Base-by-base conservation (phyloP, 2,329 filamentous ascomycete genomes). In the Fusarium xylarioides region DNA sequence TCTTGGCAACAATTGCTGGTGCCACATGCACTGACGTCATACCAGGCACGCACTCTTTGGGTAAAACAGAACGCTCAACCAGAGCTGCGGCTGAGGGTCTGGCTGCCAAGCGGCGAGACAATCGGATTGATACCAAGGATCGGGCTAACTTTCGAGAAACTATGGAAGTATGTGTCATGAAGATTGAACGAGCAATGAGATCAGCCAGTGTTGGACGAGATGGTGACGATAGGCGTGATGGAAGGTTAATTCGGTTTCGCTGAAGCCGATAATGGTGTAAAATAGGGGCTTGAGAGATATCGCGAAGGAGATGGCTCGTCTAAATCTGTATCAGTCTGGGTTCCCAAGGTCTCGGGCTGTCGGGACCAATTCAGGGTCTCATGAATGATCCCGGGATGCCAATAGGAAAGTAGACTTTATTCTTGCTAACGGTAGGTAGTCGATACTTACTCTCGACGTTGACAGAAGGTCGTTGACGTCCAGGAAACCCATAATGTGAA, bases 91-190 rank as follows among this genome's bases (percentile, higher is more conserved):
- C 84, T 6, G 89, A 87, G 0, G 91, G 91, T 2, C 92, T 86
- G 14, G 85, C 82, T 23, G 88, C 86, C 5, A 93, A 84, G 16
- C 88, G 87, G 53, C 89, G 88, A 32, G 90, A 88, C 9, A 94
- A 85, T 35, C 89, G 88, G 76, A 93, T 93, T 57, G 88, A 87
- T 11, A 90, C 88, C 6, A 94, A 85, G 19, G 87, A 91, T 63
- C 90, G 87, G 50, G 88, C 89, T 6, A 94, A 86, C 28, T 86
- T 84, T 26, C 91, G 88, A 7, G 91, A 92, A 30, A 91, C 87
- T 50, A 91, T 85, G 38, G 91, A 89, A 19, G 90, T 93, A 61
- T 87, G 85, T 44, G 91, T 92, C 46, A 93, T 81, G 81, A 93
- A 91, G 78, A 94, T 93, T 79, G 85, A 87, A 44, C 90, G 87